These are phyloP conservation scores for Rhodotorula toruloides DNA, from an alignment of 768 basidiomycete genomes.

Conservation along the genomic window DNA sequence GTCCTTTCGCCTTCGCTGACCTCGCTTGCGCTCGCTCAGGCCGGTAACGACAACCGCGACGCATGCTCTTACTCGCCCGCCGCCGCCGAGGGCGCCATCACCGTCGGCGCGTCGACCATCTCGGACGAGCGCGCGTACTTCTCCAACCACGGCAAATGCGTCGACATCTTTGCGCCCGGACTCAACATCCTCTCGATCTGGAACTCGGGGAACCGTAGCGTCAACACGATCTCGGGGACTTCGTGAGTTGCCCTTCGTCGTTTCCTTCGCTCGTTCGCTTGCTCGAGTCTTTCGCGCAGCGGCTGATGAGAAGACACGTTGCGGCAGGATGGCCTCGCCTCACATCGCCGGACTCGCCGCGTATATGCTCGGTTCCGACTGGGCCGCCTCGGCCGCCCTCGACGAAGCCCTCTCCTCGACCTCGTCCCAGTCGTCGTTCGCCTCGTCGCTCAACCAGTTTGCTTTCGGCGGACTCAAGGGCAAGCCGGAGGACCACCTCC, in stretches of 20 bases:
- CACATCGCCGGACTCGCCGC: slow-evolving; percentile 79
- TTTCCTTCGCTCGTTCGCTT: background rate
- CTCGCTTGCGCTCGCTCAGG: background rate
- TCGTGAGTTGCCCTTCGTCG: slow-evolving; percentile 49
- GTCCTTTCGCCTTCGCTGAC: background rate
- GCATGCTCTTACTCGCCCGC: slow-evolving; percentile 93
- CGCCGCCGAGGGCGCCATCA: slow-evolving; percentile 77
- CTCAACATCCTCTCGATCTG: slow-evolving; percentile 83
- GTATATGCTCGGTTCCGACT: slow-evolving; percentile 67
- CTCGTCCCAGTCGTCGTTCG: slow-evolving; percentile 59
- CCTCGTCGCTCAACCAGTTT: slow-evolving; percentile 57
- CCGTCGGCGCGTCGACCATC: slow-evolving; percentile 73
- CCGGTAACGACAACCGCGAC: slow-evolving; percentile 54
- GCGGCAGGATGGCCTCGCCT: slow-evolving; percentile 73
- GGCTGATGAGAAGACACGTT: no score
- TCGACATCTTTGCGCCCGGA: slow-evolving; percentile 81
- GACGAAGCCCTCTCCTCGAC: slow-evolving; percentile 45
- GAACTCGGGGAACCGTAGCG: slow-evolving; percentile 59
- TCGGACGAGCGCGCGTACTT: slow-evolving; percentile 51
- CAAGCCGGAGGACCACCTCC: slow-evolving; percentile 45
- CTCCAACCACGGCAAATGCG: slow-evolving; percentile 83
- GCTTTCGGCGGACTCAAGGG: slow-evolving; percentile 50
- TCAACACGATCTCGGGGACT: slow-evolving; percentile 76
- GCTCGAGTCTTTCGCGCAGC: no score
- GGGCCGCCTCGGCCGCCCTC: slow-evolving; percentile 43